A percentile compares a stretch with the other conserved stretches of the same genome.
These are phyloP conservation scores for Stentor coeruleus DNA, from an alignment of 73 alveolate genomes.

Conservation along the genomic window DNA sequence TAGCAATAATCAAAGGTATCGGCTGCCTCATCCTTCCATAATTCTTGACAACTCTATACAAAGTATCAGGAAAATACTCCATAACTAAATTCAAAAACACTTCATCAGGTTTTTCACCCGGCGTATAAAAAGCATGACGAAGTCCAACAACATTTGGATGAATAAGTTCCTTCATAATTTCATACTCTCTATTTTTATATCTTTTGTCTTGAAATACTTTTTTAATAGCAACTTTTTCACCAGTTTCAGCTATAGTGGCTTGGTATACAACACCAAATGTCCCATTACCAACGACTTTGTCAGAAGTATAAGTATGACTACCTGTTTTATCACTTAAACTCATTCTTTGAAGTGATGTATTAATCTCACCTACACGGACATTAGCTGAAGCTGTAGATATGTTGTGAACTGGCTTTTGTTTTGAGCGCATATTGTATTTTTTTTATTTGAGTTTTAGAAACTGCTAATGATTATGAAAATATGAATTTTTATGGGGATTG, in stretches of 20 bases:
- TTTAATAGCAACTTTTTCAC: slow-evolving; percentile 87
- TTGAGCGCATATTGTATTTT: slow-evolving; percentile 28
- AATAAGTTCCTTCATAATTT: slow-evolving; percentile 86
- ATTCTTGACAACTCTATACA: slow-evolving; percentile 79
- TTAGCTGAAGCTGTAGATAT: background rate
- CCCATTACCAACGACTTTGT: slow-evolving; percentile 85
- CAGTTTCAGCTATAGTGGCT: slow-evolving; percentile 76
- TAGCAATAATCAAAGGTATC: slow-evolving; percentile 80
- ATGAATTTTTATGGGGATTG: too few species aligned
- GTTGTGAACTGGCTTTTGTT: background rate
- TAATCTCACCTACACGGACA: background rate
- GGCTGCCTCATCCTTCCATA: slow-evolving; percentile 82
- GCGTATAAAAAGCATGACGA: slow-evolving; percentile 85
- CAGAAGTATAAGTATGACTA: slow-evolving; percentile 68
- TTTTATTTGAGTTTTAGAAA: too few species aligned
- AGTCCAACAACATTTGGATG: slow-evolving; percentile 82
- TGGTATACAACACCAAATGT: slow-evolving; percentile 82
- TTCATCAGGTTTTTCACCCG: slow-evolving; percentile 79
- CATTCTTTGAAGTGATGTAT: background rate
- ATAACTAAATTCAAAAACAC: slow-evolving; percentile 64
- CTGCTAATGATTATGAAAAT: too few species aligned
- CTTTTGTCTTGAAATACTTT: slow-evolving; percentile 87
- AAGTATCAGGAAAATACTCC: slow-evolving; percentile 65
- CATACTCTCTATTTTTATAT: slow-evolving; percentile 88
- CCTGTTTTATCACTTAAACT: background rate